Percentiles rank a stretch among this genome's conserved stretches.
Evolutionary conservation across 2,329 filamentous ascomycete genomes (phyloP).

Genomic region (Amauroascus niger): DNA sequence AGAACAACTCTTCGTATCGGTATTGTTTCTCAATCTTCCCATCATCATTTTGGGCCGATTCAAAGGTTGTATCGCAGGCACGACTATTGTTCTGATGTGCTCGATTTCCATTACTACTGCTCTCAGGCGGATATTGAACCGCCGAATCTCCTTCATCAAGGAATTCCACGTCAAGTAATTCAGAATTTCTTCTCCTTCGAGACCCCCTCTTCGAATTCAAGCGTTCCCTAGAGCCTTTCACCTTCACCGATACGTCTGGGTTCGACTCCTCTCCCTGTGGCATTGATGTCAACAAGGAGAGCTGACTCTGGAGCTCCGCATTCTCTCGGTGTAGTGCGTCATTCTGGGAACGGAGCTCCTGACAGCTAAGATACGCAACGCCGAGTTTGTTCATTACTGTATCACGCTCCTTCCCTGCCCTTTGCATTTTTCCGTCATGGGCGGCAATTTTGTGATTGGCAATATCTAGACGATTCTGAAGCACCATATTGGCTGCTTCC

Average conservation of each 20-base stretch:
- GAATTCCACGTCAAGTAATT: conserved; percentile 11
- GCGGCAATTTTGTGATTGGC: conserved; percentile 47
- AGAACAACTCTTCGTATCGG: conserved; percentile 13
- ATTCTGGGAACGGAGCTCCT: conserved; percentile 36
- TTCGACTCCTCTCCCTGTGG: neutral
- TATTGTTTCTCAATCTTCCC: neutral
- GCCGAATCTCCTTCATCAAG: neutral
- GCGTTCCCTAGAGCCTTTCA: neutral
- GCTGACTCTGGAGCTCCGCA: conserved; percentile 29
- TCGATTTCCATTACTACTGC: neutral
- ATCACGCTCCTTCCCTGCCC: conserved; percentile 48
- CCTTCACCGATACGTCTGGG: neutral
- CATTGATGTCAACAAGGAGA: conserved; percentile 23
- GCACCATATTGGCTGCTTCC: conserved; percentile 44
- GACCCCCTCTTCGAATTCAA: neutral
- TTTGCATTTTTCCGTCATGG: conserved; percentile 46
- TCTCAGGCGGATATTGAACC: neutral
- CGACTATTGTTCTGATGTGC: neutral
- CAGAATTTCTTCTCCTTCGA: neutral
- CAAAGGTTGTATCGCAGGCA: neutral
- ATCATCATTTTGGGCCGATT: neutral
- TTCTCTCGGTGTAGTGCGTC: conserved; percentile 32
- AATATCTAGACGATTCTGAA: conserved; percentile 48
- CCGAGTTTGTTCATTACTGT: conserved; percentile 49
- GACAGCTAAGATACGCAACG: conserved; percentile 46